Evolutionary conservation across 768 basidiomycete genomes (phyloP), one percentile per base, ranked within the genome.

Genomic region (Sutorius australiensis): DNA sequence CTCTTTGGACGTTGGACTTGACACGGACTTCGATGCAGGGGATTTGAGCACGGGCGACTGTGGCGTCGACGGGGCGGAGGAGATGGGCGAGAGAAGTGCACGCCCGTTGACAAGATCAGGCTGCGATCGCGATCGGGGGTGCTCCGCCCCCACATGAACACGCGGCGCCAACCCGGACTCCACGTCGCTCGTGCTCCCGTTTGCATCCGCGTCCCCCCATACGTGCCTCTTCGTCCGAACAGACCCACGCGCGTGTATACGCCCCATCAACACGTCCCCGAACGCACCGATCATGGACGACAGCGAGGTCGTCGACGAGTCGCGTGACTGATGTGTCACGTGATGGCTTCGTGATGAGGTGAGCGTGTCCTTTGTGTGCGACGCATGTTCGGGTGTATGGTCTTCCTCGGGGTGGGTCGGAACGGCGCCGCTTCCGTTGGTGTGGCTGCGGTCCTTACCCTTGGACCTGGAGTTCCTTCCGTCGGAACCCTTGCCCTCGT

Each of bases 251-350:
- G 52, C 48, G 39, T 46, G 40, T 37, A 60, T 47, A 11, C 38
- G 54, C 14, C 44, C 21, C 47, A 61, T 46, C 9, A 57, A 48
- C 34, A 55, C 56, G 31, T 58, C 56, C 39, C 62, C 61, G 34
- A 60, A 48, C 14, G 55, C 58, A 40, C 53, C 59, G 38, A 67
- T 55, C 41, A 63, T 9, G 1, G 65, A 65, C 8, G 63, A 54
- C 5, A 58, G 41, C 13, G 63, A 67, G 4, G 54, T 14, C 0
- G 62, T 46, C 13, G 64, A 63, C 0, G 63, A 52, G 14, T 52
- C 27, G 12, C 34, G 57, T 28, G 60, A 57, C 5, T 30, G 17
- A 13, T 28, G 28, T 6, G 34, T 28, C 5, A 21, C 24, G 5
- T 39, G 42, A 3, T 34, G 21, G 2, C 16, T 5, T 6, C 19